Evolutionary conservation across 192 early-diverging fungal genomes (phyloP), one percentile per base, ranked within the genome.

Genomic region (Entomortierella lignicola): DNA sequence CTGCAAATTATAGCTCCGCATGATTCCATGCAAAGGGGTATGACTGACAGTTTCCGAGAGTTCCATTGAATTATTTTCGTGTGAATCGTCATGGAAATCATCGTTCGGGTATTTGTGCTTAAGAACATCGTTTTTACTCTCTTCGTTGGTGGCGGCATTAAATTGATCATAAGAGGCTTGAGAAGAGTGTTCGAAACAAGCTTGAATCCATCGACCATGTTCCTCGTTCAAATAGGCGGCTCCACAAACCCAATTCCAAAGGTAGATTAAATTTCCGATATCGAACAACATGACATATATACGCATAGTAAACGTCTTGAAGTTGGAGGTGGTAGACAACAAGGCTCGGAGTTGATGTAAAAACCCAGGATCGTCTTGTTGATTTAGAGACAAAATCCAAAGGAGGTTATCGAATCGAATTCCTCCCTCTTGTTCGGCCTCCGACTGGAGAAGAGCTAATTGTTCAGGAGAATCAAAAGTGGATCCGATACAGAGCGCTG

Each of bases 191-290:
- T 63, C 61, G 11, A 63, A 37, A 53, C 61, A 63, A 10, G 61
- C 8, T n/a, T 63, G 66, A 4, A 69, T 69, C 66, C 66, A 69
- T 26, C 57, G 57, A 1, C 66, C 66, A 17, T 69, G 66, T 21
- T 69, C 54, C 12, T 69, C 66, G 20, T 25, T 69, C 66, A 69
- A 53, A n/a, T 34, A 60, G 0, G 66, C 57, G 12, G 44, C 54
- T 0, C 21, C 57, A 6, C 60, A 47, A 17, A 69, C 21, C 32
- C 47, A 41, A 15, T 69, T 69, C 66, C 66, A 69, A 13, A 47
- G 4, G 0, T 48, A 48, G 50, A 69, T 53, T 42, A 69, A 18
- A 1, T 20, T 30, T 1, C 47, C 18, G 1, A 59, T 60, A 27
- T 59, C 50, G n/a, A 69, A 53, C 48, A 69, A 18, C 8, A 57